Base-by-base conservation (phyloP, 2,329 filamentous ascomycete genomes). In the Hypoxylon sp. region DNA sequence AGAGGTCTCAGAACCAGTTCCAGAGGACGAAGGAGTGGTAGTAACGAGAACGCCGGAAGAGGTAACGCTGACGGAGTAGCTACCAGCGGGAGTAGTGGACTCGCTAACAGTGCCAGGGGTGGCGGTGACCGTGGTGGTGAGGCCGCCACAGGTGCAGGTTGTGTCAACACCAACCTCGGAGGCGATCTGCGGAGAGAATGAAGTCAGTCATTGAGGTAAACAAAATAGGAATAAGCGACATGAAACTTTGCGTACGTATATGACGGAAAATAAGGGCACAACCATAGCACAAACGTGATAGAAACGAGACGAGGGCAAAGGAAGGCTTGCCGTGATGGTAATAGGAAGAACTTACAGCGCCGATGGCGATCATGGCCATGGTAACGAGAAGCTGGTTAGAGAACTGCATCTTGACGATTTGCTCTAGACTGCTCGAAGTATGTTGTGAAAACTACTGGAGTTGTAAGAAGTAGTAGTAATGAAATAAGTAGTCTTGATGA, bases 371-470 rank as follows among this genome's bases (percentile, higher is more conserved):
- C 52, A 76, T 67, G 62, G 72, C 63, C 51, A 74, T 51, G 61
- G 73, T 51, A 34, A 69, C 48, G 56, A 74, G n/a, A 57, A 51
- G 41, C 66, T 43, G 38, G 38, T 76, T 75, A 68, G 69, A 43
- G 68, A 74, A 73, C 70, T 75, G 74, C 75, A 77, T 77, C 64
- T 61, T 75, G 73, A 70, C 49, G 63, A 49, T 36, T 36, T 55
- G 60, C 49, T 38, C 49, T 60, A 49, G 50, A 25, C 32, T 57
- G 17, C 30, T 66, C 53, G 50, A 58, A 71, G 52, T 60, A 59
- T 68, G 45, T n/a, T 48, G 45, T 57, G 48, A 55, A 53, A 57
- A 48, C 60, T 50, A 17, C 23, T 38, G 25, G 10, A 21, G 43
- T 30, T 25, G 61, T 28, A 55, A 53, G 52, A 43, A 46, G 48